Evolutionary conservation across 2,329 filamentous ascomycete genomes (phyloP).

Genomic region (Talaromyces sp.): DNA sequence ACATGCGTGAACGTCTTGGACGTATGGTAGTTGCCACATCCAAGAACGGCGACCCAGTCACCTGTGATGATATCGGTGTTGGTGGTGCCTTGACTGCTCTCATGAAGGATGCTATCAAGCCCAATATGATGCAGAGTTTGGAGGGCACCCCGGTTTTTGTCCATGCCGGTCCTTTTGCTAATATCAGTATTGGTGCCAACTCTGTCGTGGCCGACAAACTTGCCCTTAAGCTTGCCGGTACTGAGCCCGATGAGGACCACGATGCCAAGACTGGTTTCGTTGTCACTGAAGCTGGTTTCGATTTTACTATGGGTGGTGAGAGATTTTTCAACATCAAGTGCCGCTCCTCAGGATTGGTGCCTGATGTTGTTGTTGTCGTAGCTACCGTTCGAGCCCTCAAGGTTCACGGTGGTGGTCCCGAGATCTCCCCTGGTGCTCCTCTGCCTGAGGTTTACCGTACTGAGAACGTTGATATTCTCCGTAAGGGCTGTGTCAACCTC

Average conservation of each 20-base stretch:
- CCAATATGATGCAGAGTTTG: slow-evolving; percentile 96
- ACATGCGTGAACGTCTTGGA: slow-evolving; percentile 90
- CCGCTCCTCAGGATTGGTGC: slow-evolving; percentile 84
- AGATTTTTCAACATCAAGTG: slow-evolving; percentile 99
- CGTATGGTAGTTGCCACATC: slow-evolving; percentile 95
- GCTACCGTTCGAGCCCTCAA: slow-evolving; percentile 94
- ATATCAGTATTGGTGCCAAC: slow-evolving; percentile 96
- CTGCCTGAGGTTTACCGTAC: slow-evolving; percentile 86
- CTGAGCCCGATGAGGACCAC: slow-evolving; percentile 85
- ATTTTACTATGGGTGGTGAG: slow-evolving; percentile 99
- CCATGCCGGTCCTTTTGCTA: slow-evolving; percentile 95
- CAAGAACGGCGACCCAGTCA: slow-evolving; percentile 80
- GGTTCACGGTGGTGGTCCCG: slow-evolving; percentile 94
- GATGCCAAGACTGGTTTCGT: slow-evolving; percentile 83
- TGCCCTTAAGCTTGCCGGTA: slow-evolving; percentile 91
- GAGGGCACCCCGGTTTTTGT: slow-evolving; percentile 98
- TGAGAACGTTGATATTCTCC: slow-evolving; percentile 89
- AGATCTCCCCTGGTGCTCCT: slow-evolving; percentile 80
- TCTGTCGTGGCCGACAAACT: slow-evolving; percentile 93
- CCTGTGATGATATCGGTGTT: slow-evolving; percentile 90
- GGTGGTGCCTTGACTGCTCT: slow-evolving; percentile 89
- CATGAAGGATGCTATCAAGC: slow-evolving; percentile 98
- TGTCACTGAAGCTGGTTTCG: slow-evolving; percentile 94
- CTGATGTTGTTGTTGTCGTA: slow-evolving; percentile 91
- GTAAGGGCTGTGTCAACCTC: slow-evolving; percentile 86